Conservation (phyloP, 257 asterid genomes). For the Anisodus tanguticus region DNA sequence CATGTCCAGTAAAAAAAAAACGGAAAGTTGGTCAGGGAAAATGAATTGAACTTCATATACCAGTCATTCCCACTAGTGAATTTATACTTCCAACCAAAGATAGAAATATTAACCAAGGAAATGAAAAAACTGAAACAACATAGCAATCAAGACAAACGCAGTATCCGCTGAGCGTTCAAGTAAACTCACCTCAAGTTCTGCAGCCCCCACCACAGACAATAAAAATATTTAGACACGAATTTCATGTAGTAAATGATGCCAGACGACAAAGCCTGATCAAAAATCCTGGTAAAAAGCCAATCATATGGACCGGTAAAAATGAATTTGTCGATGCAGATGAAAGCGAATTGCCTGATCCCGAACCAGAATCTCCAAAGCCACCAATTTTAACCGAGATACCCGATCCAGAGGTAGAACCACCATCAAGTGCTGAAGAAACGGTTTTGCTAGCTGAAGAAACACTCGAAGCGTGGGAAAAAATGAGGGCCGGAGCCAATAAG, state of each 20-base stretch:
- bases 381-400: slow-evolving; percentile 57
- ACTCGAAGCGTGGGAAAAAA: slow-evolving; percentile 80
- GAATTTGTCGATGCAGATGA: slow-evolving; percentile 94
- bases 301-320: slow-evolving; percentile 76
- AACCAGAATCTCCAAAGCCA: slow-evolving; percentile 60
- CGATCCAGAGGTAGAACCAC: slow-evolving; percentile 60
- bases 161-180: slow-evolving; percentile 16
- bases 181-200: slow-evolving; percentile 87
- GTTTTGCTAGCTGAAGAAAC: slow-evolving; percentile 74
- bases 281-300: slow-evolving; percentile 93
- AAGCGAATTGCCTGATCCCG: slow-evolving; percentile 82
- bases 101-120: neutral
- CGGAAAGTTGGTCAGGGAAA: neutral
- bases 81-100: neutral
- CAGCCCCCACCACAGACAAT: slow-evolving; percentile 99
- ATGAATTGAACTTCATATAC: slow-evolving; percentile 24
- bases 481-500: slow-evolving; percentile 76
- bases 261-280: slow-evolving; percentile 81
- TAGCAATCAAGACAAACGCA: slow-evolving; percentile 6
- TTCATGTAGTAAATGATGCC: slow-evolving; percentile 70
- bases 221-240: slow-evolving; percentile 79
- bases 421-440: slow-evolving; percentile 60
- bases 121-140: slow-evolving; percentile 10
- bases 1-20: neutral
- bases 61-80: slow-evolving; percentile 9